Conservation (phyloP, 2,329 filamentous ascomycete genomes). For the Alternaria novae-zelandiae region DNA sequence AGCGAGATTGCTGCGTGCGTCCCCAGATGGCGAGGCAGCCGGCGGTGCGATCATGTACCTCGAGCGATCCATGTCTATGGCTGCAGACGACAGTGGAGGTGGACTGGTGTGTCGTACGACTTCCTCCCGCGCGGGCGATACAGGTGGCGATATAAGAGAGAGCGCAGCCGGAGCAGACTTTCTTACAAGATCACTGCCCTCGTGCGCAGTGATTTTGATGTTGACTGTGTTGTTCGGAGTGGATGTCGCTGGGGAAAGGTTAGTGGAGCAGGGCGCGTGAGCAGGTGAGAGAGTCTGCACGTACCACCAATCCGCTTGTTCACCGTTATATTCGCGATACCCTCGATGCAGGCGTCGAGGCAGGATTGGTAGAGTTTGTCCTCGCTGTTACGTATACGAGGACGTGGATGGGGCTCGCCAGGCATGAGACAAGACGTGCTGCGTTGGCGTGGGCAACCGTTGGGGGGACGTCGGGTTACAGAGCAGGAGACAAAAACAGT, state of each 20-base stretch:
- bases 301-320: conserved; percentile 5
- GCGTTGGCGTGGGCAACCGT: not conserved
- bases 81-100: not conserved
- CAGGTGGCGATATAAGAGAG: conserved; percentile 11
- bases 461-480: not conserved
- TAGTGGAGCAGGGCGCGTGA: not conserved
- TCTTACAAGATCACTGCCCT: not conserved
- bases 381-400: conserved; percentile 10
- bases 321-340: conserved; percentile 22
- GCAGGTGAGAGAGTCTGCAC: conserved; percentile 2
- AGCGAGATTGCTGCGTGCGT: conserved; percentile 25
- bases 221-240: conserved; percentile 2
- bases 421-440: conserved; percentile 13
- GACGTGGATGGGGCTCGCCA: not conserved
- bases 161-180: not conserved
- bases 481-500: not conserved
- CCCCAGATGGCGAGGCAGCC: conserved; percentile 4
- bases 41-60: conserved; percentile 11
- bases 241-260: conserved; percentile 4
- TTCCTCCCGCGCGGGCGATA: conserved; percentile 5
- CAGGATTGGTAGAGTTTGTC: conserved; percentile 19
- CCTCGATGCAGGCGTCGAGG: conserved; percentile 26
- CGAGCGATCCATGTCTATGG: conserved; percentile 20
- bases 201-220: not conserved
- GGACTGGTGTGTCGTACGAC: not conserved